Conservation (phyloP, 2,329 filamentous ascomycete species). For the Hypoxylon sp. region DNA sequence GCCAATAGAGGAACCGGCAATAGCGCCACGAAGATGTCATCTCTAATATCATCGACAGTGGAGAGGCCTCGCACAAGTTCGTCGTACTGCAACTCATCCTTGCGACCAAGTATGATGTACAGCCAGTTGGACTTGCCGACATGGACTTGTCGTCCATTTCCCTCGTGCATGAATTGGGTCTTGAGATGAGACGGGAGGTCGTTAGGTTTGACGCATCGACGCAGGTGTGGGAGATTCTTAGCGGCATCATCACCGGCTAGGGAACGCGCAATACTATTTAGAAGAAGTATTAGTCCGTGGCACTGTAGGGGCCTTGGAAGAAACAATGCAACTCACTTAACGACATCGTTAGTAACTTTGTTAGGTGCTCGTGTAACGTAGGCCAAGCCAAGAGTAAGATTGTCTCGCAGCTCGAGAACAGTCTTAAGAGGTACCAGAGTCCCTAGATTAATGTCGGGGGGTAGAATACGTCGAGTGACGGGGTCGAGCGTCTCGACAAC, state of each 20-base stretch:
- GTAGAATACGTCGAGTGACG: slow-evolving; percentile 54
- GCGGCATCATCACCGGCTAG: slow-evolving; percentile 72
- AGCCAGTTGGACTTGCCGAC: slow-evolving; percentile 73
- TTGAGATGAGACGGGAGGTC: slow-evolving; percentile 78
- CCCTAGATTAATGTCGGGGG: slow-evolving; percentile 52
- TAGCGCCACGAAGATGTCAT: slow-evolving; percentile 70
- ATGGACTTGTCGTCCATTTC: slow-evolving; percentile 69
- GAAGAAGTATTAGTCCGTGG: slow-evolving; percentile 51
- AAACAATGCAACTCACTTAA: slow-evolving; percentile 70
- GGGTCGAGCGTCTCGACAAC: slow-evolving; percentile 57
- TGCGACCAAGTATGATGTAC: slow-evolving; percentile 69
- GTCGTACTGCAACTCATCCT: slow-evolving; percentile 66
- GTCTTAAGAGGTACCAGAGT: slow-evolving; percentile 74
- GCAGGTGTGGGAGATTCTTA: slow-evolving; percentile 79
- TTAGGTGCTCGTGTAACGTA: slow-evolving; percentile 81
- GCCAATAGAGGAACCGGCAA: slow-evolving; percentile 80
- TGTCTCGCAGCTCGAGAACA: slow-evolving; percentile 72
- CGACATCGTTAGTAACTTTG: slow-evolving; percentile 78
- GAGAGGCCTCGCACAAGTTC: slow-evolving; percentile 66
- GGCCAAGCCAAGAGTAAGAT: slow-evolving; percentile 71
- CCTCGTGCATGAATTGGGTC: slow-evolving; percentile 72
- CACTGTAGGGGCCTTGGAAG: slow-evolving; percentile 7
- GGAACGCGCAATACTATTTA: slow-evolving; percentile 68
- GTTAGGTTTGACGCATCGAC: slow-evolving; percentile 79
- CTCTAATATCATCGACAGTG: slow-evolving; percentile 65